Evolutionary conservation across 2,329 filamentous ascomycete genomes (phyloP), one percentile per base, ranked within the genome.

Genomic region (Neoarthrinium moseri): DNA sequence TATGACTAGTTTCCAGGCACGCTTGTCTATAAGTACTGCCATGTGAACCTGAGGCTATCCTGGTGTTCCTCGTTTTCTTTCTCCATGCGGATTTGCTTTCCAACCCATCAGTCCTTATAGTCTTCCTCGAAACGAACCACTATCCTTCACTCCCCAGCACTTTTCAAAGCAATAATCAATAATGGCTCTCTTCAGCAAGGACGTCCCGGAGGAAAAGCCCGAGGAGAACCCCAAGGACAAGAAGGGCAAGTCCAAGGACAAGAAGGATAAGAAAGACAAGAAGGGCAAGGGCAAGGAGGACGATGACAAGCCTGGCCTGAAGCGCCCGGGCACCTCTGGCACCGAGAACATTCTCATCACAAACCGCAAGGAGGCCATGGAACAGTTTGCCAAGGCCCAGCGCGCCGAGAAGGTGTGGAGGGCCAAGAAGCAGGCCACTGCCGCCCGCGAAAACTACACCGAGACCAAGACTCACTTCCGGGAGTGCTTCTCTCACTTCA

Each of bases 341-440:
- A 75, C 71, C 15, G 67, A 72, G 52, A 64, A 65, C 51, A 56
- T 71, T 24, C 67, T 74, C 33, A 60, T 62, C 36, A 64, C 62
- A 43, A 67, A 62, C 45, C 64, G 67, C 21, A 66, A 61, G 29
- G 56, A 61, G 32, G 69, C 70, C 22, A 67, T 67, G 11, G 57
- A 67, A 45, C 60, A 67, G 26, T 64, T 66, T 47, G 54, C 62
- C 34, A 61, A 65, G 38, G 71, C 71, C 4, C 60, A 65, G 47
- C 60, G 63, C 17, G 68, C 70, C 40, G 70, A 74, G 59, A 61
- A 60, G 29, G 56, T 63, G 33, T 74, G 73, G 62, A 61, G 60
- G 30, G 60, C 67, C 26, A 63, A 59, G 47, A 73, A 73, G 63
- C 66, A 70, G 8, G 62, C 69, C 10, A 57, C 66, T 15, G 55